Evolutionary conservation across 1,284 basidiomycete species (phyloP), one percentile per base, ranked within the genome.

Genomic region (Anthracocystis setariae): DNA sequence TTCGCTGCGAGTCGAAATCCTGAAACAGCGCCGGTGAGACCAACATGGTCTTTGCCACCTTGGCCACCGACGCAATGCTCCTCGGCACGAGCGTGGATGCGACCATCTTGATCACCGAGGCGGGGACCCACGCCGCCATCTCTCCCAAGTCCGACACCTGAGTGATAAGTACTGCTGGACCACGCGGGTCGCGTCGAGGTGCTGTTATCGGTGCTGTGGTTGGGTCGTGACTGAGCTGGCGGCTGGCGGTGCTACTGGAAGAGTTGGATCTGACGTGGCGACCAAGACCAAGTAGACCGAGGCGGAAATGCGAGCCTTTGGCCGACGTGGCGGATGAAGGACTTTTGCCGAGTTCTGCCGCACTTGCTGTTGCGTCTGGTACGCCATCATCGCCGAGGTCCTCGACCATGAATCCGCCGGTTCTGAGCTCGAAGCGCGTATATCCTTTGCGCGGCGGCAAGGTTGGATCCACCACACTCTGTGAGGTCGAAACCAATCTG

Each of bases 321-420:
- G 49, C 24, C 1, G 53, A 56, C 1, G 57, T 46, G 15, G 46
- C 27, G 2, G 61, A 59, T 4, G 53, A 40, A 12, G 67, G 49
- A 37, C 53, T 70, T 18, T 55, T 64, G 13, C 52, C 40, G 5
- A 53, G 46, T 9, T 70, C 67, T 0, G 49, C 38, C 12, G 52
- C 5, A 10, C 13, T 43, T 46, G 5, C 33, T 20, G 15, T 5
- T 18, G 9, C n/a, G n/a, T 65, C 61, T 4, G 67, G 67, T 3
- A 64, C 60, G 23, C 72, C 67, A 25, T 74, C 72, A 38, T 67
- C 58, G 17, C 74, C 74, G 1, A 79, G 55, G 37, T 77, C 77
- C 33, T 79, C 77, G 24, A 78, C 76, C 67, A 79, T 71, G 58
- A 79, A 79, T 17, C 77, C 77, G 24, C 76, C 77, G 0, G 73